phyloP scores from a whole-genome alignment of 768 basidiomycete species.

The Naganishia kalamii region DNA sequence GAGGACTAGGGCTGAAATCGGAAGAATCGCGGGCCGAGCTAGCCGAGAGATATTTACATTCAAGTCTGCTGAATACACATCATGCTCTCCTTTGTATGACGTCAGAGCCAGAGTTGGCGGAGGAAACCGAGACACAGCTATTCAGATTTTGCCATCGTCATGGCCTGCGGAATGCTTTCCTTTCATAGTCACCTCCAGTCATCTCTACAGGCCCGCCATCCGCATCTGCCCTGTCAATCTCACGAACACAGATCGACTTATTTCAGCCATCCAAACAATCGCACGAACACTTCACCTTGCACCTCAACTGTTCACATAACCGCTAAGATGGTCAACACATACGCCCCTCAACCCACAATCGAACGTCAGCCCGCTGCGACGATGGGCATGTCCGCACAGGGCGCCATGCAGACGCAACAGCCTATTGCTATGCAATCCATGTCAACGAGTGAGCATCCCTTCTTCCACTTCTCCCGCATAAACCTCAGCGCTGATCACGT shows the following conservation, averaged over 20 bases:
- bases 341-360: slow-evolving; percentile 11
- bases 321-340: slow-evolving; percentile 3
- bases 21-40: not conserved
- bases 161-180: not conserved
- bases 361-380: not conserved
- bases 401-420: not conserved
- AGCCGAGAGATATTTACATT: not conserved
- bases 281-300: not conserved
- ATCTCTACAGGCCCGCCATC: not conserved
- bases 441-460: not conserved
- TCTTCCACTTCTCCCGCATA: not conserved
- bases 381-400: not conserved
- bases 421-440: slow-evolving; percentile 3
- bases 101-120: not conserved
- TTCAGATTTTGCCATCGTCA: not conserved
- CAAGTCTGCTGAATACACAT: not conserved
- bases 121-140: not conserved
- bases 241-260: not conserved
- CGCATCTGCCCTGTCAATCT: too few relatives aligned
- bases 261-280: not conserved
- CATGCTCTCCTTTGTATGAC: not conserved
- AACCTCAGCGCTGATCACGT: not conserved
- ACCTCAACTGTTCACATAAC: not conserved
- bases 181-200: not conserved
- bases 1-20: too few relatives aligned